Evolutionary conservation across 2,329 filamentous ascomycete genomes (phyloP).

Genomic region (Cordyceps fumosorosea): DNA sequence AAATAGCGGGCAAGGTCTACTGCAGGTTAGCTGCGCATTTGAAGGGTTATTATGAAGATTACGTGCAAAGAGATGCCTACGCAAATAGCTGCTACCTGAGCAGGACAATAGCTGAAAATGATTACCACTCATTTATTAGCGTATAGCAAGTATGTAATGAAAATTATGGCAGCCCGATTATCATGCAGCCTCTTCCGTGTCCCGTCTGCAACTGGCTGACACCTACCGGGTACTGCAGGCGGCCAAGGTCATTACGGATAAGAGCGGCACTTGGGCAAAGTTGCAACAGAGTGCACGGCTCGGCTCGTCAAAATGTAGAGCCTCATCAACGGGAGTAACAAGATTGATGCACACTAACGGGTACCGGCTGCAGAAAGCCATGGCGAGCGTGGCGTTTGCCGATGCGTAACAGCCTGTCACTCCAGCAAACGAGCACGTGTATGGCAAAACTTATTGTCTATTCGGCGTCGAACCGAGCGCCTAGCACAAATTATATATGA

Average conservation of each 20-base stretch:
- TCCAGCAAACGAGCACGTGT: neutral
- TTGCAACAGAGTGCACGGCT: neutral
- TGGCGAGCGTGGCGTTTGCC: neutral
- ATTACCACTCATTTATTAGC: neutral
- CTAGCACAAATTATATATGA: conserved; percentile 12
- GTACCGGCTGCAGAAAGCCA: neutral
- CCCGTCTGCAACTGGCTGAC: neutral
- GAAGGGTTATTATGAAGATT: no score
- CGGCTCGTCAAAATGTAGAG: neutral
- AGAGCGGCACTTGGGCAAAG: neutral
- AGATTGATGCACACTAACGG: neutral
- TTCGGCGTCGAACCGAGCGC: neutral
- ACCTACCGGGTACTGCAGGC: conserved; percentile 3
- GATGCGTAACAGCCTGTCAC: neutral
- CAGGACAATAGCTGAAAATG: neutral
- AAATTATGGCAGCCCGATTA: neutral
- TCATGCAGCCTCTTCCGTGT: neutral
- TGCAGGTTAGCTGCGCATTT: neutral
- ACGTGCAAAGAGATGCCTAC: no score
- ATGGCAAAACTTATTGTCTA: conserved; percentile 5
- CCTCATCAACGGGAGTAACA: neutral
- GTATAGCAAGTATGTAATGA: neutral
- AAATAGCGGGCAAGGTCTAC: neutral
- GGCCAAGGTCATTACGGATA: neutral
- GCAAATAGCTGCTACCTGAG: neutral